Base-by-base conservation (phyloP, 164 flowering plant species). In the Magnolia kwangsiensis region DNA sequence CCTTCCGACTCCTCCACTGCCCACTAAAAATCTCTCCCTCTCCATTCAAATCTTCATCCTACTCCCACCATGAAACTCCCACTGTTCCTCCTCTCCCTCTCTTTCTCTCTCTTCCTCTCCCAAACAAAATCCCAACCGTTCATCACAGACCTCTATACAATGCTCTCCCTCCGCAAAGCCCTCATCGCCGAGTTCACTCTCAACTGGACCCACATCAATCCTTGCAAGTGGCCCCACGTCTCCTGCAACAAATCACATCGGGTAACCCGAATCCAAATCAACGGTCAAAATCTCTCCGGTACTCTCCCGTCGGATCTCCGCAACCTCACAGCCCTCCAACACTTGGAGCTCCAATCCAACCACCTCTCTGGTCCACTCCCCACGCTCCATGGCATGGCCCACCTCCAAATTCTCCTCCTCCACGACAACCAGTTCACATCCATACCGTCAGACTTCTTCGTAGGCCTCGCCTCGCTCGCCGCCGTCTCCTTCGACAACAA, bases 251-350 rank as follows among this genome's bases (percentile, higher is more conserved):
- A 71, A 0, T 75, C 71, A 0, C 76, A 78, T 3, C 84, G 93
- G 72, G 86, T 96, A 75, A 87, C 88, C 63, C 83, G 90, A 76
- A 92, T 96, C 78, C 97, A 94, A 81, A 82, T 96, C 63, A 90
- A 90, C 13, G 82, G 73, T 70, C 89, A 75, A n/a, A 10, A 72
- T 74, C 88, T 91, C 16, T 78, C 79, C 67, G 95, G 95, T 67
- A 83, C 86, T 7, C 90, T 96, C 11, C 93, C 99, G n/a, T 6
- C 84, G 5, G 77, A 69, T 50, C 82, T 96, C 65, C 69, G 72
- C 10, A 81, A 78, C 24, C 84, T 96, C 19, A 82, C 92, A 18
- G 27, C 81, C 6, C 84, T 96, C 3, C 81, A 86, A 70, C 83
- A 88, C 8, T 78, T 96, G 4, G 99, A 92, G 88, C 85, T 96